Conservation (phyloP, 176 grass and related monocot species). For the Ampelocalamus luodianensis region DNA sequence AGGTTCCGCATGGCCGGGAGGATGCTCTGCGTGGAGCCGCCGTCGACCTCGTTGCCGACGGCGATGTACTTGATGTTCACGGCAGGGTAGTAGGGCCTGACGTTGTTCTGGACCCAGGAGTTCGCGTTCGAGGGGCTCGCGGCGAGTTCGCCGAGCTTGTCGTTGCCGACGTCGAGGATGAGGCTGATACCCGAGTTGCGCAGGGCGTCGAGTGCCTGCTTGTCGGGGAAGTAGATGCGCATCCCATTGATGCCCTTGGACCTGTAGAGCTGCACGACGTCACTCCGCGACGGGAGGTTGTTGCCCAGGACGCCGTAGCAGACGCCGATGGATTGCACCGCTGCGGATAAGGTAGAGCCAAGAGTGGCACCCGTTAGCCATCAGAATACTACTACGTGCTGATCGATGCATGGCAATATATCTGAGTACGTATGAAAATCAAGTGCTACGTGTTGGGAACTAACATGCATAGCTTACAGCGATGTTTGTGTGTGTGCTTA, state of each 20-base stretch:
- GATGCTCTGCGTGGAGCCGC: constrained; percentile 38
- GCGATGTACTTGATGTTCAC: constrained; percentile 70
- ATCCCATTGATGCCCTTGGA: constrained; percentile 60
- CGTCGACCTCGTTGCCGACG: constrained; percentile 69
- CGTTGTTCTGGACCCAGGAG: constrained; percentile 62
- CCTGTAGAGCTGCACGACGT: constrained; percentile 63
- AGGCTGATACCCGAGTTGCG: constrained; percentile 52
- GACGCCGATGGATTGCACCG: constrained; percentile 62
- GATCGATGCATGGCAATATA: neutral
- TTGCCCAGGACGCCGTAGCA: constrained; percentile 66
- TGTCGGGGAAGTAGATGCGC: constrained; percentile 67
- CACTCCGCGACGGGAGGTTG: constrained; percentile 53
- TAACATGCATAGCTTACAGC: neutral
- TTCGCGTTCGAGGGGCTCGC: constrained; percentile 13
- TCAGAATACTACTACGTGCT: neutral
- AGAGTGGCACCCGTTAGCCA: neutral
- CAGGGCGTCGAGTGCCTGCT: constrained; percentile 39
- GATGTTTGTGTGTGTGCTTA: neutral
- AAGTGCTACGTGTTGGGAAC: neutral
- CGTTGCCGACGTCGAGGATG: constrained; percentile 45
- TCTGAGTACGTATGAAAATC: neutral
- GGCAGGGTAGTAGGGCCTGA: constrained; percentile 48
- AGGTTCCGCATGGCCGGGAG: constrained; percentile 76
- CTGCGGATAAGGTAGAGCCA: constrained; percentile 27
- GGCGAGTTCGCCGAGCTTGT: neutral